phyloP scores from a whole-genome alignment of 257 asterid genomes.

The Plantago major region DNA sequence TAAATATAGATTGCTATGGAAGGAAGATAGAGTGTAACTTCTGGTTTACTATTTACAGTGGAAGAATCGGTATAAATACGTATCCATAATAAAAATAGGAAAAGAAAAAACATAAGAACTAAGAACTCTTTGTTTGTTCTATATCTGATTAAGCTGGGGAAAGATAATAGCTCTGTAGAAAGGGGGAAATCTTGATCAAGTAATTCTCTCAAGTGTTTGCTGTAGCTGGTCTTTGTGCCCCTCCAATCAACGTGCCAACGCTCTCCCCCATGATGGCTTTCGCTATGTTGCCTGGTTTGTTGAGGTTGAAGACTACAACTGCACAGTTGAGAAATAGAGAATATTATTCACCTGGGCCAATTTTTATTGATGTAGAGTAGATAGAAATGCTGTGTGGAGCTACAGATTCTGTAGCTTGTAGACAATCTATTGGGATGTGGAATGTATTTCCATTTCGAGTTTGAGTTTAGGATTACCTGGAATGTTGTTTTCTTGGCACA shows the following conservation, averaged over 20 bases:
- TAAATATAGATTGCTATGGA: too few relatives aligned
- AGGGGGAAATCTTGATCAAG: too few relatives aligned
- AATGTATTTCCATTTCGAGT: background rate
- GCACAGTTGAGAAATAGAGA: constrained; percentile 23
- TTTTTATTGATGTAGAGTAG: background rate
- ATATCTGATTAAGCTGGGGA: too few relatives aligned
- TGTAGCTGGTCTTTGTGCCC: constrained; percentile 33
- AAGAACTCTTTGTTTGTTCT: too few relatives aligned
- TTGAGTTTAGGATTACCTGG: constrained; percentile 45
- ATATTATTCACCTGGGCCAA: background rate
- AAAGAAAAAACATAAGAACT: too few relatives aligned
- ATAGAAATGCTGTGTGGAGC: background rate
- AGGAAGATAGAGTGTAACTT: too few relatives aligned
- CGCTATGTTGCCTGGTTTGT: constrained; percentile 72
- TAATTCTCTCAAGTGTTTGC: constrained; percentile 28
- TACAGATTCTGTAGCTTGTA: too few relatives aligned
- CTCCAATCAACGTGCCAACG: constrained; percentile 76
- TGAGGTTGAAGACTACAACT: constrained; percentile 91
- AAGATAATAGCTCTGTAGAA: too few relatives aligned
- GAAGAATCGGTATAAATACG: too few relatives aligned
- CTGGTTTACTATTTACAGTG: too few relatives aligned
- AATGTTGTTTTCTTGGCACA: constrained; percentile 95
- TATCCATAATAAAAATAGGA: too few relatives aligned
- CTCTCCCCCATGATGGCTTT: constrained; percentile 79
- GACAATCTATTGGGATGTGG: too few relatives aligned